Conservation (phyloP, 2,329 filamentous ascomycete genomes). For the Helotiales sp. region DNA sequence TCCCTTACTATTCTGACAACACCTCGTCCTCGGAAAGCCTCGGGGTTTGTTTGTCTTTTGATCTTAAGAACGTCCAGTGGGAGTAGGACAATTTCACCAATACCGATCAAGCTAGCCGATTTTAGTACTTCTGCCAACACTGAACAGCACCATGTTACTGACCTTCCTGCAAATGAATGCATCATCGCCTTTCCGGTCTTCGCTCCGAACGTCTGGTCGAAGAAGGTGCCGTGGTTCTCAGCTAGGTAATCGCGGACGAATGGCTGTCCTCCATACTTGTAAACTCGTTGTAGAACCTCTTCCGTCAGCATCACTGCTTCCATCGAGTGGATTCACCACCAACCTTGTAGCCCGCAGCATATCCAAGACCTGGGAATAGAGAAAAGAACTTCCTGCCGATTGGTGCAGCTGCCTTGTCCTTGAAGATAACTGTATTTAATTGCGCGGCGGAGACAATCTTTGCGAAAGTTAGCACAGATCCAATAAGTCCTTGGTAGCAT, state of each 20-base stretch:
- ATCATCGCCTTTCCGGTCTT: slow-evolving; percentile 98
- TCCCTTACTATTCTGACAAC: slow-evolving; percentile 87
- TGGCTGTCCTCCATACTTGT: slow-evolving; percentile 98
- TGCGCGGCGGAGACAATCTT: slow-evolving; percentile 59
- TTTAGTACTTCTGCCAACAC: neutral
- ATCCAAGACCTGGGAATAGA: slow-evolving; percentile 93
- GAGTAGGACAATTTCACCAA: slow-evolving; percentile 93
- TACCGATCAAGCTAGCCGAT: slow-evolving; percentile 75
- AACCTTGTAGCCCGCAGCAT: slow-evolving; percentile 96
- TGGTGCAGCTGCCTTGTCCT: slow-evolving; percentile 75
- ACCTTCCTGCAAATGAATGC: slow-evolving; percentile 94
- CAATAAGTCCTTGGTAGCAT: neutral
- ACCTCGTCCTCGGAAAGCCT: slow-evolving; percentile 93
- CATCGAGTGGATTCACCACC: slow-evolving; percentile 11
- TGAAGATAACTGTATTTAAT: slow-evolving; percentile 93
- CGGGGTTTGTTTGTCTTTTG: slow-evolving; percentile 98
- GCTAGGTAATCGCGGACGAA: slow-evolving; percentile 88
- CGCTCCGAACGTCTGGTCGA: slow-evolving; percentile 89
- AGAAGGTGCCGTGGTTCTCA: slow-evolving; percentile 75
- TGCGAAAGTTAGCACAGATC: neutral
- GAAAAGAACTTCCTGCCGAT: slow-evolving; percentile 82
- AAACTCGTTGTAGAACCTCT: slow-evolving; percentile 86
- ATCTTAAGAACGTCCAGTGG: slow-evolving; percentile 98
- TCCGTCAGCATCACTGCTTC: slow-evolving; percentile 3
- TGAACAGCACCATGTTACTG: slow-evolving; percentile 26